phyloP scores from a whole-genome alignment of 2,329 filamentous ascomycete genomes.

The Trichocomaceae sp. region DNA sequence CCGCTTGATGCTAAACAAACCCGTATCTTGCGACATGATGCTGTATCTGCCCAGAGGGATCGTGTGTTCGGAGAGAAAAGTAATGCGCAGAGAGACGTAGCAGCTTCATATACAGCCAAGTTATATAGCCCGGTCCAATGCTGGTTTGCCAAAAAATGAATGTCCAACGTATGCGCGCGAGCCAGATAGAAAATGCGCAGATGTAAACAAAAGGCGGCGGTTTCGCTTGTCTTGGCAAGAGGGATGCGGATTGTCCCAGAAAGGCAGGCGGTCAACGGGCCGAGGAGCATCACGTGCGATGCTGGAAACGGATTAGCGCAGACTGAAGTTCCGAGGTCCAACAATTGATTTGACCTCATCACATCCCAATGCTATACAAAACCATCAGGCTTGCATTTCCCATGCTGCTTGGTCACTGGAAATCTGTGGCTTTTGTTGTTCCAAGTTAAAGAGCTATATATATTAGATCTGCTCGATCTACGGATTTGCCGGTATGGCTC shows the following conservation, averaged over 20 bases:
- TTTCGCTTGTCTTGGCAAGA: slow-evolving; percentile 7
- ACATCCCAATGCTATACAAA: too few species aligned
- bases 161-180: not conserved
- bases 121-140: not conserved
- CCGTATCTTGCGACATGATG: slow-evolving; percentile 78
- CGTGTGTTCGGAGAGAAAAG: not conserved
- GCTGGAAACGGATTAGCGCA: slow-evolving; percentile 19
- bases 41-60: slow-evolving; percentile 20
- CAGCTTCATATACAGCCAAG: not conserved
- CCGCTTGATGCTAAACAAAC: slow-evolving; percentile 85
- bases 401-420: not conserved
- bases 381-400: not conserved
- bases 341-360: not conserved
- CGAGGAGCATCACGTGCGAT: slow-evolving; percentile 16
- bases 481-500: slow-evolving; percentile 61
- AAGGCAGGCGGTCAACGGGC: slow-evolving; percentile 25
- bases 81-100: not conserved
- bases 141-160: not conserved
- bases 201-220: slow-evolving; percentile 33
- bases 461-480: not conserved
- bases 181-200: slow-evolving; percentile 7
- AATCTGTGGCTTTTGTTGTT: not conserved
- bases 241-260: slow-evolving; percentile 16
- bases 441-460: not conserved
- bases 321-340: slow-evolving; percentile 32